phyloP scores from a whole-genome alignment of 495 filamentous ascomycete species.

The Penicillium nucicola region DNA sequence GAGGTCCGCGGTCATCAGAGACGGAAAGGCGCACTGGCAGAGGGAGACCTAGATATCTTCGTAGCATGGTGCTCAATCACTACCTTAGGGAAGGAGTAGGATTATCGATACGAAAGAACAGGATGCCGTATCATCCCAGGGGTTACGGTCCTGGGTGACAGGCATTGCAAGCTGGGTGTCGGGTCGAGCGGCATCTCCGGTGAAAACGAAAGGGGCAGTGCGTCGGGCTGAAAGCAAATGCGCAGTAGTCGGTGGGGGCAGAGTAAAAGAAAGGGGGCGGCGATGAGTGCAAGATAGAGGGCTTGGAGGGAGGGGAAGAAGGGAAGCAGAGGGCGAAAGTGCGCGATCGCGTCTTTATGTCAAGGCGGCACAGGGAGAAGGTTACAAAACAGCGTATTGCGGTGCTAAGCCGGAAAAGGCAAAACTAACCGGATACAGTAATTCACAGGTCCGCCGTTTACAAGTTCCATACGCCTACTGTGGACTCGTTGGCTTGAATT shows the following conservation, averaged over 20 bases:
- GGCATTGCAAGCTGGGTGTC: not conserved
- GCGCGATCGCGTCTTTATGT: not conserved
- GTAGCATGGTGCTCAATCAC: constrained; percentile 7
- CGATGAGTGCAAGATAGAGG: constrained; percentile 5
- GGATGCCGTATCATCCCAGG: not conserved
- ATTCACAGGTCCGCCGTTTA: no score
- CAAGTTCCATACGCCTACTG: no score
- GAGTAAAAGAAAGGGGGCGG: not conserved
- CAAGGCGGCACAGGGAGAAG: not conserved
- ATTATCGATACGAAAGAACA: constrained; percentile 11
- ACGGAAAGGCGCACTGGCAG: constrained; percentile 6
- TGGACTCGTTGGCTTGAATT: no score
- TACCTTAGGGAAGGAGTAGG: constrained; percentile 7
- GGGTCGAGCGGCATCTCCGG: constrained; percentile 1
- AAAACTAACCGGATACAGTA: no score
- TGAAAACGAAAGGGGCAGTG: constrained; percentile 1
- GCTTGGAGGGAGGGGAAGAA: not conserved
- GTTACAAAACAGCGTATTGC: not conserved
- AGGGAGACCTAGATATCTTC: constrained; percentile 7
- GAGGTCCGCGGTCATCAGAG: constrained; percentile 6
- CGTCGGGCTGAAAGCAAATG: constrained; percentile 2
- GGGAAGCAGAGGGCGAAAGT: not conserved
- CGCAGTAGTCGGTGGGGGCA: not conserved
- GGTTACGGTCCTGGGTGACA: not conserved
- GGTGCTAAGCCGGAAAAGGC: not conserved